Evolutionary conservation across 352 stramenopile genomes (phyloP).

Genomic region (Phytopythium litorale): DNA sequence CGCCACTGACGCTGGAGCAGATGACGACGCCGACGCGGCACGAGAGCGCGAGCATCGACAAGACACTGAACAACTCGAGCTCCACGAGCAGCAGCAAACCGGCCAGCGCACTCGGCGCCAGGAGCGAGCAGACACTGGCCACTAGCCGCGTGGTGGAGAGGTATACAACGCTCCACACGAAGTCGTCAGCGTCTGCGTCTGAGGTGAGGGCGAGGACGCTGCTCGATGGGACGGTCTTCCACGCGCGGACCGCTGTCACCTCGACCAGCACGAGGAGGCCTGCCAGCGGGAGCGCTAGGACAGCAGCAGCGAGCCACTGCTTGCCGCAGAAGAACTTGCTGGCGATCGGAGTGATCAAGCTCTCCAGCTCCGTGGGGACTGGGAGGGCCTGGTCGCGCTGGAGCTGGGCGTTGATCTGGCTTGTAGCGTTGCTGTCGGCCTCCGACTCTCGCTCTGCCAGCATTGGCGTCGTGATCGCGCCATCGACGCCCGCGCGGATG

Average conservation of each 20-base stretch:
- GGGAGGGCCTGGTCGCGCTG: background rate
- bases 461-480: background rate
- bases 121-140: background rate
- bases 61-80: conserved; percentile 5
- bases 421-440: background rate
- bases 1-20: background rate
- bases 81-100: conserved; percentile 1
- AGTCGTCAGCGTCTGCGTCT: background rate
- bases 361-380: background rate
- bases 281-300: background rate
- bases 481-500: background rate
- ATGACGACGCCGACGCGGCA: background rate
- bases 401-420: background rate
- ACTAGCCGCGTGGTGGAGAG: background rate
- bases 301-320: background rate
- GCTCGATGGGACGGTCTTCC: background rate
- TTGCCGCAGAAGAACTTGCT: background rate
- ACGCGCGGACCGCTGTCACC: background rate
- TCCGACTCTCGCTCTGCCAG: conserved; percentile 6
- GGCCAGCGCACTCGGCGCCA: background rate
- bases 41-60: background rate
- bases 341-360: background rate
- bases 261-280: background rate
- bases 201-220: background rate
- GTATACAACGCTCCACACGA: background rate